Base-by-base conservation (phyloP, 768 basidiomycete genomes). In the Rickenella mellea region DNA sequence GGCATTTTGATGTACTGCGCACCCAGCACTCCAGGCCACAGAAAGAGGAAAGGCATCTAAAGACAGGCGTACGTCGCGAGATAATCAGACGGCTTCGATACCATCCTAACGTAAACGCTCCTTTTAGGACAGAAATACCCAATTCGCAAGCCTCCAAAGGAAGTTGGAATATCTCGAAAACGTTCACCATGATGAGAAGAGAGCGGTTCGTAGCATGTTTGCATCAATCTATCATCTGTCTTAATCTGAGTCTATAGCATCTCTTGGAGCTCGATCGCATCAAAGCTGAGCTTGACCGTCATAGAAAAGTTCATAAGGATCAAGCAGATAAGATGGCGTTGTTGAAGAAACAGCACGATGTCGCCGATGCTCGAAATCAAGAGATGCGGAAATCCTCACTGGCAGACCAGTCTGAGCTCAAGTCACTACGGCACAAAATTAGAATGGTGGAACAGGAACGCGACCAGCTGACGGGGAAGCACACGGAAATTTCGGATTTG, bases 141-240 rank as follows among this genome's bases (percentile, higher is more conserved):
- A 36, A 17, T 22, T 36, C 33, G 11, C 24, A 3, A 19, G 24
- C 12, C 69, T 85, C 17, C 73, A 81, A 54, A 69, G 66, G 47
- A 79, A 80, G 49, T 69, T 87, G 0, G 76, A 80, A 26, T 75
- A 80, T 12, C 55, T 83, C 5, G 78, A 84, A 59, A 61, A 58
- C 42, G 56, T 77, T n/a, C 79, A 80, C 51, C 58, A 66, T 28
- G 80, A 83, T 3, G 73, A 71, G 44, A 85, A 83, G 71, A 78
- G 72, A 65, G 44, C 65, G 37, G 83, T 84, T 54, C 49, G 76
- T 60, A 8, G 21, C 20, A 19, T 29, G 2, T 31, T 5, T 27
- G 32, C 26, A 11, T 36, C 12, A n/a, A 11, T 30, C n/a, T 11
- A 19, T 12, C 15, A n/a, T 11, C 20, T 11, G 32, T 42, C 49